Base-by-base conservation (phyloP, 257 asterid species). In the Solanum pimpinellifolium region DNA sequence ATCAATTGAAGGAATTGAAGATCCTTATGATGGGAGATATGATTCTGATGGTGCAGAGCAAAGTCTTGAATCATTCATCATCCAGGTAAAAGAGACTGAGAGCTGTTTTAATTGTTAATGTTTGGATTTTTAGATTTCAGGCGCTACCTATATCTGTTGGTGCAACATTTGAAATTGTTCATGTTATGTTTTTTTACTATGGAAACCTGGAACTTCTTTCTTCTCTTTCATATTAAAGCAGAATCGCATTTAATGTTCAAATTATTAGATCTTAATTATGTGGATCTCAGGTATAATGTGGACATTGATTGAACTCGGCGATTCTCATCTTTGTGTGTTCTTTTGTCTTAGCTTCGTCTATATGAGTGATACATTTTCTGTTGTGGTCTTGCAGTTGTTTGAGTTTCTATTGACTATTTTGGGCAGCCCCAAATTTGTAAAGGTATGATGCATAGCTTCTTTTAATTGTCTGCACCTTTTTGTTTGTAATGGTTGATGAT, bases 21-120 rank as follows among this genome's bases (percentile, higher is more conserved):
- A 97, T 92, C 90, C 98, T 41, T 95, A 91, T 88, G 98, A 96
- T 83, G 99, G 99, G 80, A 93, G 98, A 91, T 95, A 97, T 89
- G 99, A 97, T 92, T 97, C 99, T 73, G 98, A 97, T 91, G 98
- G 99, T 33, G 91, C 96, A 31, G 99, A 95, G 89, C 93, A 90
- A 88, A 95, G 99, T 87, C 95, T 97, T 1, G 99, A 95, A 91
- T 94, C 99, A 77, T 97, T 95, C 87, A 89, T 95, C 90, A 93
- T 95, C 90, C 99, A 97, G 99, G 99, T 95, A 86, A 88, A 85
- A 86, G 59, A 46, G 44, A 21, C 33, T 11, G 35, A 69, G 59
- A 3, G 41, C 25, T 83, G 33, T 27, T 39, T 41, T 35, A 35
- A 25, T 37, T 44, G 14, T 44, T 44, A 44, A 44, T 13, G 35